Evolutionary conservation across 139 green algal species (phyloP).

Genomic region (Chlamydomonas sp.): DNA sequence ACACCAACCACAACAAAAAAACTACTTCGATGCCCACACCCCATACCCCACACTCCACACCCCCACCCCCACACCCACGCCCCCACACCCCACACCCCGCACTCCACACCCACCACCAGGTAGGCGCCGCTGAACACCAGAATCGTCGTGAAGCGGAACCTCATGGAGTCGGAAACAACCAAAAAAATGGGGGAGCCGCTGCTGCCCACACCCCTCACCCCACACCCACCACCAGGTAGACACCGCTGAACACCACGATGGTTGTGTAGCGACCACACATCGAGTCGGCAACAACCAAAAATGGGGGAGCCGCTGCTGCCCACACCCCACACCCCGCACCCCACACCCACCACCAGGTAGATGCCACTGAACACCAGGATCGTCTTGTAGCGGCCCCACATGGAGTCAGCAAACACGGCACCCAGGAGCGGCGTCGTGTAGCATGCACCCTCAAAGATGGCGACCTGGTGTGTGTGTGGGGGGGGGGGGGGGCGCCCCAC

Average conservation of each 20-base stretch:
- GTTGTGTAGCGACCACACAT: constrained; percentile 89
- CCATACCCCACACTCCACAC: no score
- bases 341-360: constrained; percentile 64
- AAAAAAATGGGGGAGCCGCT: no score
- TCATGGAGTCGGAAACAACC: no score
- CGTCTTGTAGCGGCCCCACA: constrained; percentile 89
- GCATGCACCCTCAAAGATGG: constrained; percentile 85
- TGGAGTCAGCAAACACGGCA: constrained; percentile 81
- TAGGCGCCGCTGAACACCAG: constrained; percentile 89
- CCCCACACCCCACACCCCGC: background rate
- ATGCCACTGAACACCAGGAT: constrained; percentile 90
- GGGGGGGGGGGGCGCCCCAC: no score
- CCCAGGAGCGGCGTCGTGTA: constrained; percentile 91
- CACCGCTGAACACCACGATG: constrained; percentile 85
- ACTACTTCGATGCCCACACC: no score
- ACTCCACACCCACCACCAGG: constrained; percentile 67
- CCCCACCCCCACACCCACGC: background rate
- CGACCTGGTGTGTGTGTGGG: no score
- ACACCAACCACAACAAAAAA: no score
- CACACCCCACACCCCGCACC: no score
- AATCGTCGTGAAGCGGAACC: no score
- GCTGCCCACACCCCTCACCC: no score
- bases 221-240: constrained; percentile 86
- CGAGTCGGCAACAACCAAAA: constrained; percentile 87
- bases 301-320: background rate